Base-by-base conservation (phyloP, 2,329 filamentous ascomycete genomes). In the Lachnellula subtilissima region DNA sequence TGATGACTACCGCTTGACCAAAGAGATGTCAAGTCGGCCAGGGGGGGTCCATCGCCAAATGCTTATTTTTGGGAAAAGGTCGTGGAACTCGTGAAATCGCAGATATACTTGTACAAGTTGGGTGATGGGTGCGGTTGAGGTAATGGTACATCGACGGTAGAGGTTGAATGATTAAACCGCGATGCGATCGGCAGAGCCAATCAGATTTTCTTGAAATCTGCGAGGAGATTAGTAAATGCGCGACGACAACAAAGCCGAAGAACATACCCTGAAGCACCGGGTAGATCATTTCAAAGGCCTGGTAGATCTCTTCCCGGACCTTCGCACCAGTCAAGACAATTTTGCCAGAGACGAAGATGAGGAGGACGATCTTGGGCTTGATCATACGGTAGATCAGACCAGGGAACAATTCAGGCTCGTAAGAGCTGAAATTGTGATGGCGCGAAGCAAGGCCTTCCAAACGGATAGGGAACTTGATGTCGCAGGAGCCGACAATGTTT, bases 351-450 rank as follows among this genome's bases (percentile, higher is more conserved):
- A 97, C 93, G 78, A 97, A 97, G 74, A 99, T 97, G 71, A 97
- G 79, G 25, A 97, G 85, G 53, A 97, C 93, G 65, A 97, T 96
- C 85, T 97, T 97, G 19, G 94, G 94, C 81, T 97, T 97, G 81
- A 97, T 97, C 94, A 99, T 99, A 73, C 94, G 91, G 78, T 99
- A 99, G 77, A 99, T 99, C 52, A 99, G 86, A 84, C 94, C 94
- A 70, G 94, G 94, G 83, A 97, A 99, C 73, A 99, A 75, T 73
- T 99, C 94, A 65, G 94, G 94, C 75, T 99, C 94, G 75, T 99
- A 99, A 56, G 92, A 97, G 76, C 90, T 95, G 85, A 97, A 99
- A 78, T 96, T 96, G 81, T 97, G 93, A 82, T 99, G 94, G 76
- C 92, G 91, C 65, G 88, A 94, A 15, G 94, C 94, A 72, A 99